A percentile compares a stretch with the other conserved stretches of the same genome.
Conservation (phyloP, 176 grass and related monocot species). For the Melocanna baccifera region DNA sequence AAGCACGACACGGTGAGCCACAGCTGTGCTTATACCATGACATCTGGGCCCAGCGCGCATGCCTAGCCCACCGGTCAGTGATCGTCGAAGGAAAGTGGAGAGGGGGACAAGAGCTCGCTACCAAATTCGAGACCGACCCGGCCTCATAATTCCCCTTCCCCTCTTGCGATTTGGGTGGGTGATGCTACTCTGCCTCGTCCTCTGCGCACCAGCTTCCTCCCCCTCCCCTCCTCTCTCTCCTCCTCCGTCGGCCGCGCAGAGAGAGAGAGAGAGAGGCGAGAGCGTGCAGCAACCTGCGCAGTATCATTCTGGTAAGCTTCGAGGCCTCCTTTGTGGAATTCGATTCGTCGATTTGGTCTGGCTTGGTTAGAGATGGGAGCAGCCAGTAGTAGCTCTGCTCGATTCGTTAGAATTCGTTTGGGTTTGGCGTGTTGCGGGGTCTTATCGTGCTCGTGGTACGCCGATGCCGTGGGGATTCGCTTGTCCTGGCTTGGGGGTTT, state of each 20-base stretch:
- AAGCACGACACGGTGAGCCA: neutral
- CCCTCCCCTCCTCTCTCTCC: neutral
- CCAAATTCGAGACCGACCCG: conserved; percentile 40
- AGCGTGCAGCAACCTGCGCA: neutral
- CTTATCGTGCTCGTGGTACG: neutral
- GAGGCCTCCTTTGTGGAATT: neutral
- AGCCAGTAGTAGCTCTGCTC: neutral
- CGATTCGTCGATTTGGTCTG: neutral
- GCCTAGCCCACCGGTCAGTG: neutral
- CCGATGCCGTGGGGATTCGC: neutral
- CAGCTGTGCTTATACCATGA: neutral
- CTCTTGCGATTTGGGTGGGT: conserved; percentile 23
- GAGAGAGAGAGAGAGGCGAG: neutral
- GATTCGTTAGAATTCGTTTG: conserved; percentile 15
- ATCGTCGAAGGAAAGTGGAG: neutral
- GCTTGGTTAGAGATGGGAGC: neutral
- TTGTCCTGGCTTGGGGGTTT: conserved; percentile 26
- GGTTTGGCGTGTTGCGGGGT: neutral
- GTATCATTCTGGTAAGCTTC: conserved; percentile 29
- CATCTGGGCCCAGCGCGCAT: rapidly evolving
- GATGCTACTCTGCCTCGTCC: neutral
- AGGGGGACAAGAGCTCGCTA: neutral
- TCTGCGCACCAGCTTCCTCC: neutral
- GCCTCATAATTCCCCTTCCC: neutral
- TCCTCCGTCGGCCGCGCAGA: neutral